These are phyloP conservation scores for Colletotrichum zoysiae DNA, from an alignment of 2,329 filamentous ascomycete genomes.

Conservation along the genomic window DNA sequence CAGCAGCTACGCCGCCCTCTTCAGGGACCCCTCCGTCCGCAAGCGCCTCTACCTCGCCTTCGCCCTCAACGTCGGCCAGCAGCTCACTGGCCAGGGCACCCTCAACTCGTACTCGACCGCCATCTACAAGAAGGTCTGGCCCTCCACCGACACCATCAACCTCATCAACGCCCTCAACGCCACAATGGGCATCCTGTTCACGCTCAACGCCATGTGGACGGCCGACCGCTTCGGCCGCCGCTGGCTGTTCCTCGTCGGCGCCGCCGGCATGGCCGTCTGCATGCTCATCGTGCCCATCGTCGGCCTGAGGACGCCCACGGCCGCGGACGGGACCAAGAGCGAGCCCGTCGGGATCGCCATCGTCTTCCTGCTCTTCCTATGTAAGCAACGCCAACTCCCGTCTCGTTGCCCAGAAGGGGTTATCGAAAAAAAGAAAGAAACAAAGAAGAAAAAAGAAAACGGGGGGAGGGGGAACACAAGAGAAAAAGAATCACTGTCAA, in stretches of 20 bases:
- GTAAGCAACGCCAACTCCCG: conserved; percentile 62
- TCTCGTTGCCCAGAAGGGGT: neutral
- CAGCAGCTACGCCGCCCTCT: conserved; percentile 71
- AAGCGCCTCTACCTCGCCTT: conserved; percentile 75
- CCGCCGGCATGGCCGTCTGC: conserved; percentile 75
- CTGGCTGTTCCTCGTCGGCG: conserved; percentile 77
- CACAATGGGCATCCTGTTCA: conserved; percentile 79
- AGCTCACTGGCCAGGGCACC: conserved; percentile 79
- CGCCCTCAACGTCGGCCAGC: conserved; percentile 77
- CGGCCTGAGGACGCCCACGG: conserved; percentile 64
- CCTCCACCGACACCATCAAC: conserved; percentile 68
- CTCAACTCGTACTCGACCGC: conserved; percentile 80
- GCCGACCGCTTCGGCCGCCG: conserved; percentile 79
- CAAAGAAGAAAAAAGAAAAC: no score
- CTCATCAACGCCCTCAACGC: conserved; percentile 82
- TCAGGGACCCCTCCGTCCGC: conserved; percentile 77
- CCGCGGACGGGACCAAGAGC: conserved; percentile 65
- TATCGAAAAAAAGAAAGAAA: no score
- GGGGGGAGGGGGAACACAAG: no score
- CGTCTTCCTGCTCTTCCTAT: conserved; percentile 75
- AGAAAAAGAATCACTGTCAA: neutral
- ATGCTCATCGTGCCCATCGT: conserved; percentile 73
- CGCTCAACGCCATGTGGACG: conserved; percentile 79
- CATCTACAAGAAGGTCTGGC: conserved; percentile 80
- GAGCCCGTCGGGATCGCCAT: conserved; percentile 74